Percentiles rank a stretch among this genome's conserved stretches.
phyloP scores from a whole-genome alignment of 192 early-diverging fungal species.

The Haplosporangium gracile region DNA sequence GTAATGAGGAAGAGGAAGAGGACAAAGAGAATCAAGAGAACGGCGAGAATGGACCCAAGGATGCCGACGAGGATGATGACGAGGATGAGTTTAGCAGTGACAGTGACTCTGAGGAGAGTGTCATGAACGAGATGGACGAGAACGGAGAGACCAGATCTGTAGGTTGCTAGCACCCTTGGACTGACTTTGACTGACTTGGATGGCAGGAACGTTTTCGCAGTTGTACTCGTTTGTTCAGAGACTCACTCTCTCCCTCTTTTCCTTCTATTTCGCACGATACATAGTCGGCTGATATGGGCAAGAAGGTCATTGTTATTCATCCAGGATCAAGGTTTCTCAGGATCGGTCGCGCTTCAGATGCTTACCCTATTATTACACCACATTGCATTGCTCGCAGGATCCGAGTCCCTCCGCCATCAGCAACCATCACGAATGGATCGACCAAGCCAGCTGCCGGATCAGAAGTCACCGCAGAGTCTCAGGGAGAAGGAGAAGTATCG shows the following conservation, averaged over 20 bases:
- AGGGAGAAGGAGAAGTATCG: not conserved
- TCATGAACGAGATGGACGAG: slow-evolving; percentile 49
- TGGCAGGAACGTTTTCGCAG: not conserved
- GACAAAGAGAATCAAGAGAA: slow-evolving; percentile 17
- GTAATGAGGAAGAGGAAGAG: not conserved
- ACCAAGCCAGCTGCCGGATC: not conserved
- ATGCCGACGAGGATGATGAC: slow-evolving; percentile 11
- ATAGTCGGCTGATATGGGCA: slow-evolving; percentile 42
- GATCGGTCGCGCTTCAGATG: slow-evolving; percentile 87
- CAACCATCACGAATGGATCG: not conserved
- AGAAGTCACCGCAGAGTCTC: not conserved
- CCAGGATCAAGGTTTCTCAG: slow-evolving; percentile 87
- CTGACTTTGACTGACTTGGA: not conserved
- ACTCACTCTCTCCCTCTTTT: not conserved
- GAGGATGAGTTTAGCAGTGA: slow-evolving; percentile 27
- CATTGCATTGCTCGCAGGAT: slow-evolving; percentile 84
- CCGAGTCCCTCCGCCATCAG: not conserved
- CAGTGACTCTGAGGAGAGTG: slow-evolving; percentile 49
- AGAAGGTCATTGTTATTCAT: slow-evolving; percentile 87
- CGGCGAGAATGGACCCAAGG: not conserved
- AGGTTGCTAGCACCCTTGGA: not conserved
- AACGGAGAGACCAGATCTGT: slow-evolving; percentile 46
- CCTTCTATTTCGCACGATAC: not conserved
- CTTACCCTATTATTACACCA: slow-evolving; percentile 81
- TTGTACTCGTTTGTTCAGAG: not conserved